Conservation (phyloP, 768 basidiomycete genomes). For the Pisolithus sp. region DNA sequence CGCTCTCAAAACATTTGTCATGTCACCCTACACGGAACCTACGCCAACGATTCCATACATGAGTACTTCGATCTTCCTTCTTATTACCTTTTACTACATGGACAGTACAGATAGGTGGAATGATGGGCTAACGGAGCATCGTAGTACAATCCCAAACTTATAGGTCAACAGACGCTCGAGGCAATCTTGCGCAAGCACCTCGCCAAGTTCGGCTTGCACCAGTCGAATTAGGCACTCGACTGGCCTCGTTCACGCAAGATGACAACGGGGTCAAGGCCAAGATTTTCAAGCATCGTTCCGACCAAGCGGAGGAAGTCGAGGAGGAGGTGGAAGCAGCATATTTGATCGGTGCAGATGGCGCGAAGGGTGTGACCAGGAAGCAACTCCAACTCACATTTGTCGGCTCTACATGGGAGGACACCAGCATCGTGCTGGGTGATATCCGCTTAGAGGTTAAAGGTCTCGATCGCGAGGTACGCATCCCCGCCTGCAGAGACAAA, state of each 20-base stretch:
- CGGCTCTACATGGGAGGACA: conserved; percentile 30
- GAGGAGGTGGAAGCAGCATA: conserved; percentile 26
- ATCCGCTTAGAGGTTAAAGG: conserved; percentile 27
- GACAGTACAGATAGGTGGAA: too few species aligned
- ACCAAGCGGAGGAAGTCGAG: conserved; percentile 34
- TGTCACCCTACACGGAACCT: neutral
- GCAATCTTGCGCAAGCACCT: neutral
- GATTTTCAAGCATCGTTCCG: conserved; percentile 25
- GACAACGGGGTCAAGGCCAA: conserved; percentile 7
- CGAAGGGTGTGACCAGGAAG: conserved; percentile 29
- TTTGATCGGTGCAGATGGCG: conserved; percentile 41
- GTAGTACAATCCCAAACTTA: conserved; percentile 7
- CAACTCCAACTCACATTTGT: conserved; percentile 36
- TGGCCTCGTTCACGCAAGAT: too few species aligned
- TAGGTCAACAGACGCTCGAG: conserved; percentile 28
- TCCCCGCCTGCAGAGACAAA: neutral
- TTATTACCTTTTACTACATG: too few species aligned
- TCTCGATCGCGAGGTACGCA: conserved; percentile 20
- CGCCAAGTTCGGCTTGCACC: too few species aligned
- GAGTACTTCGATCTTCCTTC: too few species aligned
- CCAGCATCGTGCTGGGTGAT: conserved; percentile 30
- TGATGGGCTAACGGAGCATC: neutral
- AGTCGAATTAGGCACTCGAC: too few species aligned
- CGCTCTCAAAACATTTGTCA: conserved; percentile 5
- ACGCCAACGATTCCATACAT: too few species aligned